Evolutionary conservation across 768 basidiomycete species (phyloP).

Genomic region (Tulasnella sp.): DNA sequence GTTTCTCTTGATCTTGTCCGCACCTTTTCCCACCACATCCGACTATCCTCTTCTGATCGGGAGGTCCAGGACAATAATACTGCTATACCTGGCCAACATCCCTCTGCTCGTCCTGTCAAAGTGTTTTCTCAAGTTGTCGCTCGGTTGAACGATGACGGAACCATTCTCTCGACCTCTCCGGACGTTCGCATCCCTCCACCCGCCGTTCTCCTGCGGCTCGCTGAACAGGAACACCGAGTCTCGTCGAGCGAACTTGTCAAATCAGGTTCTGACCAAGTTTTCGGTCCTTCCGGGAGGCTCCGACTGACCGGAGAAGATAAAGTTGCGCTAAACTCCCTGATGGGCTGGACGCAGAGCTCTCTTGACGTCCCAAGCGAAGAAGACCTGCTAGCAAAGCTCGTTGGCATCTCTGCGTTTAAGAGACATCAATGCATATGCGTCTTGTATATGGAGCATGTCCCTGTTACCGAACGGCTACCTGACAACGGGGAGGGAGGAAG

Average conservation of each 20-base stretch:
- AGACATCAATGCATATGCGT: conserved; percentile 47
- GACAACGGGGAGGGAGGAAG: no score
- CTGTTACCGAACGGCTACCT: background rate
- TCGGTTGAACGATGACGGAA: conserved; percentile 30
- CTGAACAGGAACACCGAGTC: conserved; percentile 36
- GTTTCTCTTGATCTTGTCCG: conserved; percentile 6
- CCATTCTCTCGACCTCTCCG: conserved; percentile 42
- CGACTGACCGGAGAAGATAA: conserved; percentile 46
- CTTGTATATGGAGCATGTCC: conserved; percentile 35
- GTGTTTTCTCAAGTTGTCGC: conserved; percentile 33
- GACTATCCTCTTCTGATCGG: background rate
- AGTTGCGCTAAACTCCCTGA: conserved; percentile 38
- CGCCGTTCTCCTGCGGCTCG: conserved; percentile 36
- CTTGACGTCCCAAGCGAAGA: conserved; percentile 45
- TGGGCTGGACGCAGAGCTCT: conserved; percentile 45
- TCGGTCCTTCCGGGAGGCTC: background rate
- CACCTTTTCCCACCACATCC: conserved; percentile 8
- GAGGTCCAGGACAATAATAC: background rate
- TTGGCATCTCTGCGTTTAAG: conserved; percentile 41
- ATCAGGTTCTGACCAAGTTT: background rate
- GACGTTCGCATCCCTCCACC: conserved; percentile 41
- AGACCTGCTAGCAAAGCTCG: conserved; percentile 34
- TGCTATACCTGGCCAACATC: background rate
- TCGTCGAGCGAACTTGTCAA: background rate
- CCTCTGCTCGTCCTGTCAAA: conserved; percentile 19